These are phyloP conservation scores for Arthrobotrys megalospora DNA, from an alignment of 2,329 filamentous ascomycete species.

Conservation along the genomic window DNA sequence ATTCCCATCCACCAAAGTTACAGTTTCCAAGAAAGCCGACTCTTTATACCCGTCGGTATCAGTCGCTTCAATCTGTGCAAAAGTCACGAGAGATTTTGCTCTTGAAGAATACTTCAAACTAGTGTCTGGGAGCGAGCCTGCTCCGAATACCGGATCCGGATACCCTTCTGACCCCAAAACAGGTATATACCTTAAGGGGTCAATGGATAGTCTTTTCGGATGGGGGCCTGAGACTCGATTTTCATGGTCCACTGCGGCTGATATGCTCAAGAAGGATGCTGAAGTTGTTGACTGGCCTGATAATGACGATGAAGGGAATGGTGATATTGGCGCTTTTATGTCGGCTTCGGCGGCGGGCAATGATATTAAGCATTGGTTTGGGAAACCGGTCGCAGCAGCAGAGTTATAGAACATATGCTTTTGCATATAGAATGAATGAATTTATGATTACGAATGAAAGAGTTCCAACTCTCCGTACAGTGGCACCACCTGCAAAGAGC, in stretches of 20 bases:
- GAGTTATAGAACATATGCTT: constrained; percentile 16
- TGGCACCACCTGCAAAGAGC: no score
- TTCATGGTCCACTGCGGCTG: constrained; percentile 95
- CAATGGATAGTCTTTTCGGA: constrained; percentile 94
- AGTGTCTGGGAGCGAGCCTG: constrained; percentile 62
- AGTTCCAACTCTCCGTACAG: background rate
- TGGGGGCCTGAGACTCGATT: constrained; percentile 95
- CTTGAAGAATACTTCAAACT: constrained; percentile 72
- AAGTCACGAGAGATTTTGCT: constrained; percentile 92
- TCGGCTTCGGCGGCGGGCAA: constrained; percentile 1
- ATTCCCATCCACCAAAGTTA: constrained; percentile 83
- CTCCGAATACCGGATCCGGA: constrained; percentile 83
- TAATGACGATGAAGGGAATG: constrained; percentile 73
- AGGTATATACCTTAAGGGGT: constrained; percentile 82
- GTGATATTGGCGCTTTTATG: constrained; percentile 42
- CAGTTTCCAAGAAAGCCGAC: constrained; percentile 91
- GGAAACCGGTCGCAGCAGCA: constrained; percentile 5
- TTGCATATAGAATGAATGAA: constrained; percentile 6
- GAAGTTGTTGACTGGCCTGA: constrained; percentile 87
- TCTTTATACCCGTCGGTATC: constrained; percentile 92
- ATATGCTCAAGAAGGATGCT: constrained; percentile 86
- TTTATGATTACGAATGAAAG: background rate
- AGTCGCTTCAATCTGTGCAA: constrained; percentile 93
- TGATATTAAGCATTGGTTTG: constrained; percentile 47
- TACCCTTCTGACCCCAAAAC: constrained; percentile 92